A percentile compares a stretch with the other conserved stretches of the same genome.
Conservation (phyloP, 1,284 basidiomycete genomes). For the Sporisorium iseilematis-ciliati region DNA sequence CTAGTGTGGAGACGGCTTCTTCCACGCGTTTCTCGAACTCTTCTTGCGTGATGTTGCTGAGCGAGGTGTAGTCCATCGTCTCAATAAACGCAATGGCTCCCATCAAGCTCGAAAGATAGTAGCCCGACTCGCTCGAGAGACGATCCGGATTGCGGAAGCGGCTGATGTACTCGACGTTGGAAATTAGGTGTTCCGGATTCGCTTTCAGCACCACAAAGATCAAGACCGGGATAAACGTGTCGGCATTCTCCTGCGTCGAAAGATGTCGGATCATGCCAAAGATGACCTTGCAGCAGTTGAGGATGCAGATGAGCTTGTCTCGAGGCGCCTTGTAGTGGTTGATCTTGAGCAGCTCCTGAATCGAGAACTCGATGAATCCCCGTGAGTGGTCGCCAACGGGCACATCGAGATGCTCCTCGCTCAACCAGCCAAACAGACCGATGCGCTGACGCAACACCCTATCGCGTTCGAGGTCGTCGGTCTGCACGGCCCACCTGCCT, state of each 20-base stretch:
- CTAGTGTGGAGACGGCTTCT: constrained; percentile 48
- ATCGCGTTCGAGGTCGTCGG: constrained; percentile 95
- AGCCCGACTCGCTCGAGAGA: constrained; percentile 93
- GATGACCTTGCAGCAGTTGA: constrained; percentile 99
- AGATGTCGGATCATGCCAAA: constrained; percentile 94
- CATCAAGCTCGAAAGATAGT: constrained; percentile 90
- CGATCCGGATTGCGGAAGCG: constrained; percentile 91
- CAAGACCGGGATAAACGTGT: constrained; percentile 92
- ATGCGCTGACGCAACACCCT: constrained; percentile 91
- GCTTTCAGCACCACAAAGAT: constrained; percentile 94
- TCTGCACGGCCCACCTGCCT: constrained; percentile 72
- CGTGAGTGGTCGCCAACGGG: constrained; percentile 70
- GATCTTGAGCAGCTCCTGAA: constrained; percentile 88
- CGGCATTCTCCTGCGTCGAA: constrained; percentile 72
- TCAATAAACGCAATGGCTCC: constrained; percentile 91
- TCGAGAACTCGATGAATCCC: constrained; percentile 92
- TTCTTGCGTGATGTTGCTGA: constrained; percentile 90
- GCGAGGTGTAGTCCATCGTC: constrained; percentile 92
- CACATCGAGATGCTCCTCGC: constrained; percentile 85
- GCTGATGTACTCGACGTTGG: constrained; percentile 91
- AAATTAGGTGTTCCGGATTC: constrained; percentile 91
- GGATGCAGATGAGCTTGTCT: constrained; percentile 96
- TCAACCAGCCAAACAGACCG: constrained; percentile 88
- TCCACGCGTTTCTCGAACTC: constrained; percentile 80
- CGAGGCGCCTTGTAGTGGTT: constrained; percentile 98